Conservation (phyloP, 2,329 filamentous ascomycete species). For the Fusarium burgessii region DNA sequence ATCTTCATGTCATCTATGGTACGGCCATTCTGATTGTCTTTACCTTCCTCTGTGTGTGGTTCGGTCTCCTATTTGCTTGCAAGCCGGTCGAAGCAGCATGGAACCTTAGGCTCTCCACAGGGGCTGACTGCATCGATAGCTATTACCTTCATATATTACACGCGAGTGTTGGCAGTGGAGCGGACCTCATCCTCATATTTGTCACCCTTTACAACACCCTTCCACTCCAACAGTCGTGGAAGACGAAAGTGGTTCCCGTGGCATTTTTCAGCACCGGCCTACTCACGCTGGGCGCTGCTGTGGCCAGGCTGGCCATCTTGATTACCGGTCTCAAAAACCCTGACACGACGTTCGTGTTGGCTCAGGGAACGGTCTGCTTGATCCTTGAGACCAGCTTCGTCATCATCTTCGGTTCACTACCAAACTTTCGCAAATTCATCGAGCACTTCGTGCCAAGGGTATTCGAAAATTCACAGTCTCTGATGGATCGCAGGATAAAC, state of each 20-base stretch:
- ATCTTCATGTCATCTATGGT: background rate
- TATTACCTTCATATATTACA: background rate
- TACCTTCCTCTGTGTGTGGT: background rate
- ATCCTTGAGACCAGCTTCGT: background rate
- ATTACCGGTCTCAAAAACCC: background rate
- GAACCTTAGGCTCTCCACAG: background rate
- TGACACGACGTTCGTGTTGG: background rate
- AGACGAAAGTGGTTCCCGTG: background rate
- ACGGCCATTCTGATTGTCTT: background rate
- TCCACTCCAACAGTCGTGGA: background rate
- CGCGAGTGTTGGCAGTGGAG: background rate
- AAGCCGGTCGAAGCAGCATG: background rate
- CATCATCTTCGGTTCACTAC: background rate
- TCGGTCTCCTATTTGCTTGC: background rate
- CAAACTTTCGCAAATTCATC: background rate
- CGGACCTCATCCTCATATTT: background rate
- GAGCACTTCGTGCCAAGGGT: background rate
- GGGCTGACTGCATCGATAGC: background rate
- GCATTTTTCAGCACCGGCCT: background rate
- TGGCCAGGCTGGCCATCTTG: background rate
- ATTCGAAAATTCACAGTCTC: background rate
- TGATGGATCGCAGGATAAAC: background rate
- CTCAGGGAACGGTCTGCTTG: background rate
- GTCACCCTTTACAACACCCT: background rate
- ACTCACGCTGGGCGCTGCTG: background rate